A percentile compares a stretch with the other conserved stretches of the same genome.
Evolutionary conservation across 345 rosid species (phyloP).

Genomic region (Xanthoceras sorbifolium): DNA sequence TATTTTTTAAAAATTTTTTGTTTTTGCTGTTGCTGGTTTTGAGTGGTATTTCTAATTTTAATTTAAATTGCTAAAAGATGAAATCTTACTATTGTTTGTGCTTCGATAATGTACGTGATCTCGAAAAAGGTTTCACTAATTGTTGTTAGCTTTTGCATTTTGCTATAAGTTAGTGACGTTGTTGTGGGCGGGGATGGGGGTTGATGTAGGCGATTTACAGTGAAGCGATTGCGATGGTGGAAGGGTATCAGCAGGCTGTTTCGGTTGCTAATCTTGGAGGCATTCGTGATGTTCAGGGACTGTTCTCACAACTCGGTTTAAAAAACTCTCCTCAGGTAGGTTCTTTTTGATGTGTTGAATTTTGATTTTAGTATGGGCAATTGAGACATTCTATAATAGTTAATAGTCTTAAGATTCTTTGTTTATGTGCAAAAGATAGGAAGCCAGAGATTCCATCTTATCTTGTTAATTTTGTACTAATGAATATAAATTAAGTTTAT

Average conservation of each 20-base stretch:
- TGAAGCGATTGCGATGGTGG: conserved; percentile 90
- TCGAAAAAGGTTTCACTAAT: no score
- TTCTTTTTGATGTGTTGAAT: background rate
- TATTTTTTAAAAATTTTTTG: conserved; percentile 23
- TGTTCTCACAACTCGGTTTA: conserved; percentile 68
- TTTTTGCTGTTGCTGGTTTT: background rate
- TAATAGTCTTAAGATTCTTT: no score
- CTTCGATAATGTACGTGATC: no score
- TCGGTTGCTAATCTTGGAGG: conserved; percentile 73
- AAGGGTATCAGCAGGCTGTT: conserved; percentile 89
- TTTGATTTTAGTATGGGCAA: background rate
- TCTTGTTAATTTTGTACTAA: no score
- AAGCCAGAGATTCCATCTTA: no score
- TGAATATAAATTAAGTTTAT: background rate
- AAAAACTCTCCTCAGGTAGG: conserved; percentile 76
- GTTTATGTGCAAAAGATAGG: no score
- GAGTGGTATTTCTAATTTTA: background rate
- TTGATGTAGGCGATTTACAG: conserved; percentile 69
- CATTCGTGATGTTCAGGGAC: conserved; percentile 70
- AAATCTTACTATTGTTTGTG: background rate
- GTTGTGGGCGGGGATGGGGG: background rate
- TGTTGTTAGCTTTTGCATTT: conserved; percentile 16
- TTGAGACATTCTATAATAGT: no score
- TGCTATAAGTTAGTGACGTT: background rate
- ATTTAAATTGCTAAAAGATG: conserved; percentile 10